phyloP scores from a whole-genome alignment of 106 monocot genomes.

The Acorus calamus region DNA sequence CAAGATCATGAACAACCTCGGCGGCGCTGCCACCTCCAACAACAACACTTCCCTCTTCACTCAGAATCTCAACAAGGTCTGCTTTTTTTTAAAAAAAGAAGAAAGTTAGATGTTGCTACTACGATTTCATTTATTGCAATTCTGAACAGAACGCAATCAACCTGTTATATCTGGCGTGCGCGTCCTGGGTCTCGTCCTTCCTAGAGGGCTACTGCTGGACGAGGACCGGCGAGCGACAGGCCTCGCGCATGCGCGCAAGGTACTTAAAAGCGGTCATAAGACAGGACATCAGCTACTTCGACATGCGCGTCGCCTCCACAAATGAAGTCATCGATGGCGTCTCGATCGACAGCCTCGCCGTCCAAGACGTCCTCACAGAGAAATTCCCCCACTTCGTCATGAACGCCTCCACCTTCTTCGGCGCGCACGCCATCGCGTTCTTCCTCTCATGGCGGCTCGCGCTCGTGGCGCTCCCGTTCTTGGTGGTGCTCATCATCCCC shows the following conservation, averaged over 20 bases:
- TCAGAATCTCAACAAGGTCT: slow-evolving; percentile 18
- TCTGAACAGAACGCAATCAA: slow-evolving; percentile 23
- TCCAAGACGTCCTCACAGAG: background rate
- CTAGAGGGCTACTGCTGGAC: slow-evolving; percentile 21
- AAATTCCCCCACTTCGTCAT: slow-evolving; percentile 11
- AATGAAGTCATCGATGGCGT: background rate
- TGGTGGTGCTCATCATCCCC: slow-evolving; percentile 9
- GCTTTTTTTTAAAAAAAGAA: background rate
- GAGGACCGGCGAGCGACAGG: slow-evolving; percentile 8
- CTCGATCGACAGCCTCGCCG: background rate
- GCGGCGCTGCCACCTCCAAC: slow-evolving; percentile 1
- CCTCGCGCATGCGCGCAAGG: slow-evolving; percentile 1
- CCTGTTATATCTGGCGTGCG: slow-evolving; percentile 30
- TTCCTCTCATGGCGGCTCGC: slow-evolving; percentile 5
- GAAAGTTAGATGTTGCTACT: background rate
- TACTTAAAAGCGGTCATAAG: slow-evolving; percentile 7
- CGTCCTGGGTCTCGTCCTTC: slow-evolving; percentile 24
- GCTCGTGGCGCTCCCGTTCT: background rate
- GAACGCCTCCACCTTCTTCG: slow-evolving; percentile 3
- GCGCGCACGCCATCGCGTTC: slow-evolving; percentile 1
- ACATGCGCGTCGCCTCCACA: slow-evolving; percentile 1
- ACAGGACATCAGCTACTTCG: slow-evolving; percentile 11
- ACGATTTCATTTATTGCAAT: background rate
- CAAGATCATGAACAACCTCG: slow-evolving; percentile 39
- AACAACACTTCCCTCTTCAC: slow-evolving; percentile 3